Evolutionary conservation across 2,329 filamentous ascomycete genomes (phyloP), one percentile per base, ranked within the genome.

Genomic region (Diaporthe amygdali): DNA sequence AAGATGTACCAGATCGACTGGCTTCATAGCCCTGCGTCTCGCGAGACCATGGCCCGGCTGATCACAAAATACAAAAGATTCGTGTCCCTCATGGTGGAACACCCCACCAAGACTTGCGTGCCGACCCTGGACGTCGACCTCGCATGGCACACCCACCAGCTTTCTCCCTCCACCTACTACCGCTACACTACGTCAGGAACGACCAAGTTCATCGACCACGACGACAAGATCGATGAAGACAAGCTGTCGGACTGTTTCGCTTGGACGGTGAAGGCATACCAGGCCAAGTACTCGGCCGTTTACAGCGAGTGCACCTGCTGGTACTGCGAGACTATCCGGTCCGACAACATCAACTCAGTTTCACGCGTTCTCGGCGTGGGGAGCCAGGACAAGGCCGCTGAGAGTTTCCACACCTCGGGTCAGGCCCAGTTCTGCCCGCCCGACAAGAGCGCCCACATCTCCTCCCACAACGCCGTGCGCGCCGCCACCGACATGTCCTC

Each of bases 231-330:
- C 27, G 90, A 91, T 61, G 92, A 95, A 76, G 83, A 82, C 17
- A 86, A 85, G 61, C 86, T 97, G 8, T 88, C 88, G 54, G 83
- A 84, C 1, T 84, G 86, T 6, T 96, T 96, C 76, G 89, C 91
- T 77, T 93, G 89, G 88, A 97, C 94, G 0, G 89, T 87, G 76
- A 91, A 91, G 75, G 82, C 80, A 1, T 97, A 96, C 78, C 89
- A 93, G 75, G 88, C 89, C 34, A 80, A 83, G 17, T 95, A 88
- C 74, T 81, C 84, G 20, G 87, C 91, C 64, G 87, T 93, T 5
- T 97, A 95, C 78, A 91, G 88, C 1, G 91, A 93, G 79, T 96
- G 93, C 76, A 93, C 90, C 0, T 95, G 93, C 80, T 95, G 93
- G 93, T 94, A 95, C 79, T 97, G 94, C 81, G 94, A 96, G 80